phyloP scores from a whole-genome alignment of 108 stramenopile species.

The Nitzschia sp. region DNA sequence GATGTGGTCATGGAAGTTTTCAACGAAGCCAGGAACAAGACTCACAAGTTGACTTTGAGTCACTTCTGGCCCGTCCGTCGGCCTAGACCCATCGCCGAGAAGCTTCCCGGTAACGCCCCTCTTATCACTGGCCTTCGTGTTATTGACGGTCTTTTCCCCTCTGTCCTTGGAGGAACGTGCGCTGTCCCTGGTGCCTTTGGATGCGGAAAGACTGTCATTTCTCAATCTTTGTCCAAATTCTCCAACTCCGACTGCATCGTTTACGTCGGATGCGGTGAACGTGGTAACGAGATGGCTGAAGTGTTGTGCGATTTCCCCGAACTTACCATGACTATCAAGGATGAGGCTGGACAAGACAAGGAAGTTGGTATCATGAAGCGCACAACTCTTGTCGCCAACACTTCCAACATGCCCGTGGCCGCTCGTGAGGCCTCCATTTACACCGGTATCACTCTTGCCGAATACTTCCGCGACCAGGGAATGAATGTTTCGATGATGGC shows the following conservation, averaged over 20 bases:
- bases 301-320: constrained; percentile 99
- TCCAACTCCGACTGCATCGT: constrained; percentile 95
- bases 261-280: constrained; percentile 94
- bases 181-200: constrained; percentile 99
- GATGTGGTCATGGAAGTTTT: constrained; percentile 99
- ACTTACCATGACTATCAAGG: constrained; percentile 95
- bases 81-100: constrained; percentile 96
- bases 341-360: constrained; percentile 81
- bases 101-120: constrained; percentile 96
- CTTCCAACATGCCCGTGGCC: constrained; percentile 99
- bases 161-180: constrained; percentile 98
- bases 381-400: constrained; percentile 99
- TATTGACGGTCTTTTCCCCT: constrained; percentile 98
- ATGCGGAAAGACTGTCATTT: constrained; percentile 99
- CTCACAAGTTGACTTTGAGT: constrained; percentile 86
- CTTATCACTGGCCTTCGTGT: constrained; percentile 99
- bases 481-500: constrained; percentile 99
- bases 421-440: constrained; percentile 99
- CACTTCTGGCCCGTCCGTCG: constrained; percentile 99
- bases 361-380: constrained; percentile 99
- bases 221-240: constrained; percentile 98
- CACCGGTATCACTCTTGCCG: constrained; percentile 97
- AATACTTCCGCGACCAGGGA: constrained; percentile 99
- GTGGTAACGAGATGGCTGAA: constrained; percentile 99
- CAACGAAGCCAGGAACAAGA: constrained; percentile 86